phyloP scores from a whole-genome alignment of 371 early-diverging fungal species.

The Saksenaea vasiformis region DNA sequence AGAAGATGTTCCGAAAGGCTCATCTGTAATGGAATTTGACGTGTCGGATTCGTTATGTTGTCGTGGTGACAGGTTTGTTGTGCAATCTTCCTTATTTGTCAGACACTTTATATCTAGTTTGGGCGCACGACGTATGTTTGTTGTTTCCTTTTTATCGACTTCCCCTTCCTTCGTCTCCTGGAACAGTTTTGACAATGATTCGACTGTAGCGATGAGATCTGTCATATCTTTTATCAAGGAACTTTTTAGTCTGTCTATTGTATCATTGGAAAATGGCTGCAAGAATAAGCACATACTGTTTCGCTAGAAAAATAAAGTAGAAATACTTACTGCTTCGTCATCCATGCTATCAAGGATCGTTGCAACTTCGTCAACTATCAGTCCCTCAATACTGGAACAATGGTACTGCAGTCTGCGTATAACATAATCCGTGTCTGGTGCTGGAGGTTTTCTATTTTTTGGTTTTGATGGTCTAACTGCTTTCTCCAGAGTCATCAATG shows the following conservation, averaged over 20 bases:
- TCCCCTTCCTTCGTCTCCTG: neutral
- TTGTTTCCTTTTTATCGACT: neutral
- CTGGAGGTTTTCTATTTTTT: neutral
- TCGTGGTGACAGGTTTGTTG: neutral
- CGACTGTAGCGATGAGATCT: neutral
- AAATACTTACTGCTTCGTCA: neutral
- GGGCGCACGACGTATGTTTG: neutral
- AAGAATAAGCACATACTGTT: neutral
- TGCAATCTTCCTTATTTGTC: neutral
- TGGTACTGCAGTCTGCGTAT: neutral
- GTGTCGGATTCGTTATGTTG: neutral
- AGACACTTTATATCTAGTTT: neutral
- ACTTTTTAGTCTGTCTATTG: neutral
- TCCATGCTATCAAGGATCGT: neutral
- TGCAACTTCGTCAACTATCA: neutral
- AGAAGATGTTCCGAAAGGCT: neutral
- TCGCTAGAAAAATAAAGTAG: neutral
- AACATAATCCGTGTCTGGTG: neutral
- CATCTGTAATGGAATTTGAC: conserved; percentile 2
- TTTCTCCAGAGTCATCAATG: neutral
- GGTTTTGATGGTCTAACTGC: neutral
- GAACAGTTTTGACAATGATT: neutral
- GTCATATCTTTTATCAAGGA: neutral
- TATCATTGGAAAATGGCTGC: neutral
- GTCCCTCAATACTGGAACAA: neutral